phyloP scores from a whole-genome alignment of 2,329 filamentous ascomycete species.

The Penicillium aurantiogriseum region DNA sequence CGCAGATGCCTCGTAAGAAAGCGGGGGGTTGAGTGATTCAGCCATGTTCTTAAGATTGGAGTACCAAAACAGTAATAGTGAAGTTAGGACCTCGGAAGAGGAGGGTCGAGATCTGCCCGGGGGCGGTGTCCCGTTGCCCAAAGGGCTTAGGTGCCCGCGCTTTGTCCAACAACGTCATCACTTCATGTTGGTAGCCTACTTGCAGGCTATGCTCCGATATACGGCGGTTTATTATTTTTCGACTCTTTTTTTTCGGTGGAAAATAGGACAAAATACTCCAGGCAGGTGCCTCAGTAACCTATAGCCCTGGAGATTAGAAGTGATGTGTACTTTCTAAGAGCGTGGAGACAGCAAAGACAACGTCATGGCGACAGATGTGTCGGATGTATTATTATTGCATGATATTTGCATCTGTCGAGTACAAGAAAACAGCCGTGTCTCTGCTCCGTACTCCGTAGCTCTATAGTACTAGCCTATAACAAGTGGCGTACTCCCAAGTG shows the following conservation, averaged over 20 bases:
- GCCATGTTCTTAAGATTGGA: slow-evolving; percentile 33
- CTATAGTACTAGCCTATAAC: background rate
- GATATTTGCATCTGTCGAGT: background rate
- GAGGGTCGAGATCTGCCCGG: slow-evolving; percentile 9
- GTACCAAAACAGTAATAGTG: slow-evolving; percentile 3
- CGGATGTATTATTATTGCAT: background rate
- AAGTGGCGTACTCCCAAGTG: background rate
- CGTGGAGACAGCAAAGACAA: background rate
- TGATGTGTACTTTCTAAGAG: background rate
- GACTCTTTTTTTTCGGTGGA: background rate
- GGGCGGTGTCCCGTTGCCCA: slow-evolving; percentile 15
- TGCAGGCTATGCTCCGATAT: background rate
- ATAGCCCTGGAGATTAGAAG: background rate
- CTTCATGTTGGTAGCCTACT: background rate
- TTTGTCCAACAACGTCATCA: slow-evolving; percentile 8
- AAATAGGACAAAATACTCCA: too few relatives aligned
- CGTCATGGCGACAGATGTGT: background rate
- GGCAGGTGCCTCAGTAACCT: background rate
- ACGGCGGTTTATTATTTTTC: background rate
- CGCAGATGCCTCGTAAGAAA: slow-evolving; percentile 73
- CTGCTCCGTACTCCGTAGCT: background rate
- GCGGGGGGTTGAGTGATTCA: slow-evolving; percentile 59
- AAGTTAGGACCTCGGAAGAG: background rate
- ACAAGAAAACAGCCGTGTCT: background rate
- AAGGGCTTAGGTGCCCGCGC: background rate